phyloP scores from a whole-genome alignment of 176 grass and related monocot species.

The Oryza punctata region DNA sequence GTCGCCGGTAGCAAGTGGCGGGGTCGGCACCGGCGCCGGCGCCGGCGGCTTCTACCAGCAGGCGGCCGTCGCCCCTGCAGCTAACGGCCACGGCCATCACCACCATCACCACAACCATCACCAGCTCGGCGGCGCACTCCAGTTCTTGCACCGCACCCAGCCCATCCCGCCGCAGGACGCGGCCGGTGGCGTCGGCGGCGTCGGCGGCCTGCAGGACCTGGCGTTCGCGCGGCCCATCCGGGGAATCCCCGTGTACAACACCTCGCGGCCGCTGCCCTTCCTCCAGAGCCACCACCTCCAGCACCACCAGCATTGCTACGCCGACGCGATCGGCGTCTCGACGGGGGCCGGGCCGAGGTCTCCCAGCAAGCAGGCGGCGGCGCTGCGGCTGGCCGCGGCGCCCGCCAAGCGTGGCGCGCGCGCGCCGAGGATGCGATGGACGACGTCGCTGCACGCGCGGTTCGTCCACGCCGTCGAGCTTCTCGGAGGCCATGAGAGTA shows the following conservation, averaged over 20 bases:
- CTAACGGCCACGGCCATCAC: background rate
- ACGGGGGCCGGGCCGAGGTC: slow-evolving; percentile 38
- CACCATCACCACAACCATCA: background rate
- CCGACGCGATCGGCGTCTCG: slow-evolving; percentile 31
- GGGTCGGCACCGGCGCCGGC: background rate
- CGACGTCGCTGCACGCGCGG: slow-evolving; percentile 83
- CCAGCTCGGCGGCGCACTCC: slow-evolving; percentile 25
- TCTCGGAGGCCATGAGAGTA: slow-evolving; percentile 96
- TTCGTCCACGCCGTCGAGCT: slow-evolving; percentile 95
- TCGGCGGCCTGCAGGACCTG: slow-evolving; percentile 49
- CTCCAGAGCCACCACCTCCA: slow-evolving; percentile 49
- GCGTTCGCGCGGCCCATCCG: slow-evolving; percentile 63
- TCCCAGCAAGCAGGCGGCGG: slow-evolving; percentile 33
- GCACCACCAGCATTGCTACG: slow-evolving; percentile 46
- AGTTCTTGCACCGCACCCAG: slow-evolving; percentile 58
- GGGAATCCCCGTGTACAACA: slow-evolving; percentile 85
- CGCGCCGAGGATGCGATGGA: slow-evolving; percentile 94
- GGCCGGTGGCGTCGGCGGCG: slow-evolving; percentile 31
- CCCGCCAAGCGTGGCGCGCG: slow-evolving; percentile 57
- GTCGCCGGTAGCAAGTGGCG: slow-evolving; percentile 7
- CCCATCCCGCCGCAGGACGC: slow-evolving; percentile 49
- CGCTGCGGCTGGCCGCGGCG: slow-evolving; percentile 51
- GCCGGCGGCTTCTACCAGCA: slow-evolving; percentile 17
- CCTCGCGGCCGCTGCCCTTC: slow-evolving; percentile 53
- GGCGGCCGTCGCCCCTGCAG: background rate